These are phyloP conservation scores for Penicillium frequentans DNA, from an alignment of 2,329 filamentous ascomycete species.

Conservation along the genomic window DNA sequence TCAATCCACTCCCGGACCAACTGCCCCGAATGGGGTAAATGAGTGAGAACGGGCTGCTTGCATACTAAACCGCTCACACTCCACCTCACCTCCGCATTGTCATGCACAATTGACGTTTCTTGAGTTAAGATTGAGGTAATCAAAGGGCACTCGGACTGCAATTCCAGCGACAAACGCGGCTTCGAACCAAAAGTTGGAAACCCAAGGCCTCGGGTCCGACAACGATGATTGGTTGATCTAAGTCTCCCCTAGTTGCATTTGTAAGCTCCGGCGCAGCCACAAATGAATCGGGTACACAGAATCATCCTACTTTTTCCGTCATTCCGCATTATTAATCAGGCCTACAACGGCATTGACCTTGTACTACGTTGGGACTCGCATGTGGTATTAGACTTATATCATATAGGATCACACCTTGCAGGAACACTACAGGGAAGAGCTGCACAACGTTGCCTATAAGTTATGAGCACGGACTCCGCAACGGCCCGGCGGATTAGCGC, in stretches of 20 bases:
- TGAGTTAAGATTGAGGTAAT: not conserved
- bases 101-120: not conserved
- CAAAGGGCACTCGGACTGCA: not conserved
- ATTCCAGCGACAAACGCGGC: slow-evolving; percentile 17
- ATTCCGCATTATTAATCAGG: slow-evolving; percentile 2
- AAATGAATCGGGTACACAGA: not conserved
- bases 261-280: slow-evolving; percentile 4
- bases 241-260: slow-evolving; percentile 1
- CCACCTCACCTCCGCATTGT: not conserved
- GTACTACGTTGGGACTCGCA: not conserved
- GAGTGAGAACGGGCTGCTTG: not conserved
- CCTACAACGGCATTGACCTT: not conserved
- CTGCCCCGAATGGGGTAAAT: slow-evolving; percentile 2
- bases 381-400: not conserved
- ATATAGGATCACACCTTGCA: not conserved
- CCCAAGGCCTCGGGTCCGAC: not conserved
- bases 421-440: not conserved
- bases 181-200: not conserved
- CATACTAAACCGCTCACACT: not conserved
- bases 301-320: slow-evolving; percentile 14
- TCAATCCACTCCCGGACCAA: slow-evolving; percentile 2
- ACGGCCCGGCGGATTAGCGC: not conserved
- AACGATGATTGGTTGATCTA: slow-evolving; percentile 2
- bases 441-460: not conserved
- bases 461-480: slow-evolving; percentile 1